These are phyloP conservation scores for Suhomyces kilbournensis DNA, from an alignment of 805 yeast genomes.

Conservation along the genomic window DNA sequence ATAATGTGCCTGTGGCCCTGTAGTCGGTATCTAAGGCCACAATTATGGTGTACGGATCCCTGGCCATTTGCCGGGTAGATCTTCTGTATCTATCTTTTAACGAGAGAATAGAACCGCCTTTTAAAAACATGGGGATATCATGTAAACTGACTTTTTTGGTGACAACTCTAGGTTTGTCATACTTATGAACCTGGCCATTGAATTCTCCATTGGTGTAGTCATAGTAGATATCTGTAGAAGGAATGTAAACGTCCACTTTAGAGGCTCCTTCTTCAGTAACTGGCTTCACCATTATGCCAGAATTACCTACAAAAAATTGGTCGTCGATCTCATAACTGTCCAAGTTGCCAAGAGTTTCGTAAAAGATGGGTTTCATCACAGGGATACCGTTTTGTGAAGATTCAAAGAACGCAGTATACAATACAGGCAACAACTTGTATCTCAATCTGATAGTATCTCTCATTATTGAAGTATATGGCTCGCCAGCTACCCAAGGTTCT, in stretches of 20 bases:
- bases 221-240: conserved; percentile 55
- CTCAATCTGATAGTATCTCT: conserved; percentile 71
- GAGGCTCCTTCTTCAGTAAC: conserved; percentile 55
- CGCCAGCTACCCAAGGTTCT: conserved; percentile 87
- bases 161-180: conserved; percentile 28
- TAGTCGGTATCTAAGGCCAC: conserved; percentile 54
- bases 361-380: conserved; percentile 65
- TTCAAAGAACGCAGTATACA: conserved; percentile 76
- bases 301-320: conserved; percentile 72
- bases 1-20: conserved; percentile 56
- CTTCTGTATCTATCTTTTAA: conserved; percentile 75
- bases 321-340: conserved; percentile 66
- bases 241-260: conserved; percentile 46
- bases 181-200: conserved; percentile 18
- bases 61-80: conserved; percentile 67
- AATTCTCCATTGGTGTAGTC: conserved; percentile 43
- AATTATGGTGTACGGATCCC: conserved; percentile 78
- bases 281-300: conserved; percentile 78
- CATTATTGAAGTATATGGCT: conserved; percentile 63
- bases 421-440: conserved; percentile 70
- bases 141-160: conserved; percentile 47
- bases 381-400: conserved; percentile 64
- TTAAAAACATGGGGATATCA: conserved; percentile 66
- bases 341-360: conserved; percentile 47
- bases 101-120: conserved; percentile 76